Conservation (phyloP, 305 asterid genomes). For the Plantago lanceolata region DNA sequence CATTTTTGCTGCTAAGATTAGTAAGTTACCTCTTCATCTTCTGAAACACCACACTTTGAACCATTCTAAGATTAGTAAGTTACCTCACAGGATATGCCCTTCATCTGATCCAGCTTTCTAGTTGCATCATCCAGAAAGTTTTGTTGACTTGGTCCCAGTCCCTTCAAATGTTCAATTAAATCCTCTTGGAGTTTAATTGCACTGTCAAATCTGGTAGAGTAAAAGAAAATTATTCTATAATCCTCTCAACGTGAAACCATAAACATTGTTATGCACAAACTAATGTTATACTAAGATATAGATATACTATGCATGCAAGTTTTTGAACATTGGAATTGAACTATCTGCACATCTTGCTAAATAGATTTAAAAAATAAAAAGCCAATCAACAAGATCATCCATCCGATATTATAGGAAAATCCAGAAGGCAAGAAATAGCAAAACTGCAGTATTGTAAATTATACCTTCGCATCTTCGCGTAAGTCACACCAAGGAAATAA, state of each 20-base stretch:
- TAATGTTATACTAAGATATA: not conserved
- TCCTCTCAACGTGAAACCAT: constrained; percentile 1
- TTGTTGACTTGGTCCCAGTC: not conserved
- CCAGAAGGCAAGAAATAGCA: not conserved
- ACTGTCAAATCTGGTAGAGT: not conserved
- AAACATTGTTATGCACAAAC: not conserved
- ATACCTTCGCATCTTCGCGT: not conserved
- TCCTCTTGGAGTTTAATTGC: not conserved
- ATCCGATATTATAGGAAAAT: not conserved
- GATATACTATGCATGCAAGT: not conserved
- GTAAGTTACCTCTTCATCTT: not conserved
- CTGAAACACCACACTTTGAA: not conserved
- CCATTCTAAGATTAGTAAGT: no score
- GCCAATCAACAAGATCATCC: not conserved
- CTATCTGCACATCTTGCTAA: not conserved
- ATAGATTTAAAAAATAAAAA: not conserved
- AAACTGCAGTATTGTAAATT: not conserved
- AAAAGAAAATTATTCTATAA: not conserved
- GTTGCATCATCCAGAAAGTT: not conserved
- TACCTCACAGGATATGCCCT: no score
- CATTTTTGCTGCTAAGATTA: no score
- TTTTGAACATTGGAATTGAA: not conserved
- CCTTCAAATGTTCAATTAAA: not conserved
- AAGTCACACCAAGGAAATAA: not conserved
- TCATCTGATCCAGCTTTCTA: not conserved